Conservation (phyloP, 345 rosid species). For the Lumnitzera littorea region DNA sequence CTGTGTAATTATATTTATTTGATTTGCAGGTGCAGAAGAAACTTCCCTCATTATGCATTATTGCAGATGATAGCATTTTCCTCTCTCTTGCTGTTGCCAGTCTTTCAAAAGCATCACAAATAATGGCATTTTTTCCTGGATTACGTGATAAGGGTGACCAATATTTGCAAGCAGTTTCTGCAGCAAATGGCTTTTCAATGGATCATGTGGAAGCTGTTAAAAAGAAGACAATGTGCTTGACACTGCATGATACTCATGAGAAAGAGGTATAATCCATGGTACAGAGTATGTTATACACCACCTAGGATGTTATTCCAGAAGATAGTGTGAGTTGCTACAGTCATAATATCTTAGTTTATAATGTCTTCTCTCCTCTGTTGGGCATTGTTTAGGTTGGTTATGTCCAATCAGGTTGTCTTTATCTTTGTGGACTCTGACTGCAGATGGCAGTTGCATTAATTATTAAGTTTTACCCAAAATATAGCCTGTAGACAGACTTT, state of each 20-base stretch:
- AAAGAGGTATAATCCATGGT: conserved; percentile 34
- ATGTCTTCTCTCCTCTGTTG: neutral
- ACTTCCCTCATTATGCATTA: conserved; percentile 45
- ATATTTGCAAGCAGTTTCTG: conserved; percentile 59
- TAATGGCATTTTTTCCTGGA: conserved; percentile 68
- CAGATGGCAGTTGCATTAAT: neutral
- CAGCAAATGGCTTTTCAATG: conserved; percentile 47
- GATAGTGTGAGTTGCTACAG: neutral
- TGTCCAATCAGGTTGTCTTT: too few species aligned
- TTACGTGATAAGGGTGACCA: conserved; percentile 46
- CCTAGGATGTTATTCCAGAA: neutral
- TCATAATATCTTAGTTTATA: neutral
- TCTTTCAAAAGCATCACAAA: conserved; percentile 39
- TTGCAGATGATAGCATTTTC: conserved; percentile 82
- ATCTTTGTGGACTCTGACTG: too few species aligned
- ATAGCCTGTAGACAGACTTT: neutral
- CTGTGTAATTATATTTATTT: neutral
- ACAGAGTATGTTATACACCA: neutral
- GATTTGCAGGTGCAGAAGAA: conserved; percentile 58
- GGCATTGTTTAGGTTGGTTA: too few species aligned
- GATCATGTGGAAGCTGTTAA: conserved; percentile 44
- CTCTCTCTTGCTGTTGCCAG: conserved; percentile 47
- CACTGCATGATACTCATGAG: conserved; percentile 34
- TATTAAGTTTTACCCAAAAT: neutral
- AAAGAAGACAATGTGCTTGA: conserved; percentile 37